Conservation (phyloP, 257 asterid species). For the Nicotiana knightiana region DNA sequence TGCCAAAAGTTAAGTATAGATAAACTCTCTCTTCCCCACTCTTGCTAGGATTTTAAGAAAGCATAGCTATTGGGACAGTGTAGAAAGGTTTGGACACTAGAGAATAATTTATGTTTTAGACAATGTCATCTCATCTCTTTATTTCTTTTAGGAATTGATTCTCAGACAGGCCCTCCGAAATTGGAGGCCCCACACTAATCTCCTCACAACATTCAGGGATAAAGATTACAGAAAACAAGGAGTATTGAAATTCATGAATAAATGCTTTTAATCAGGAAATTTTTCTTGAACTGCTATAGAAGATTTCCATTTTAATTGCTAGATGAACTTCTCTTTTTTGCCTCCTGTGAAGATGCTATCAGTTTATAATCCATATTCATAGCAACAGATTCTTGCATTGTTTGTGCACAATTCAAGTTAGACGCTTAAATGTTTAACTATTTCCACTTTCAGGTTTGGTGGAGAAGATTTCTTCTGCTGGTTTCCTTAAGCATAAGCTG, state of each 20-base stretch:
- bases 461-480: slow-evolving; percentile 60
- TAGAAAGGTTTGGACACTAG: neutral
- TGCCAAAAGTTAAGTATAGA: neutral
- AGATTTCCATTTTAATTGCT: neutral
- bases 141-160: too few species aligned
- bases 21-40: neutral
- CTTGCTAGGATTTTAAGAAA: neutral
- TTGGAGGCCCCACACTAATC: neutral
- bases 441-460: slow-evolving; percentile 43
- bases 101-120: neutral
- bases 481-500: slow-evolving; percentile 43
- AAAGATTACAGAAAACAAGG: neutral
- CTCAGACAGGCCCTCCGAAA: neutral
- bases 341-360: neutral
- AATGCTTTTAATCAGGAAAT: neutral
- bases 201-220: neutral
- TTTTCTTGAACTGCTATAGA: neutral
- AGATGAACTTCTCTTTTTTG: neutral
- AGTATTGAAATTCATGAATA: neutral
- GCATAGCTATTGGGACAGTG: neutral
- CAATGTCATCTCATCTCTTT: too few species aligned
- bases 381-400: neutral
- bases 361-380: neutral
- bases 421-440: neutral
- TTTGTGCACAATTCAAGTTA: neutral